Conservation (phyloP, 2,329 filamentous ascomycete species). For the Penicillium polonicum region DNA sequence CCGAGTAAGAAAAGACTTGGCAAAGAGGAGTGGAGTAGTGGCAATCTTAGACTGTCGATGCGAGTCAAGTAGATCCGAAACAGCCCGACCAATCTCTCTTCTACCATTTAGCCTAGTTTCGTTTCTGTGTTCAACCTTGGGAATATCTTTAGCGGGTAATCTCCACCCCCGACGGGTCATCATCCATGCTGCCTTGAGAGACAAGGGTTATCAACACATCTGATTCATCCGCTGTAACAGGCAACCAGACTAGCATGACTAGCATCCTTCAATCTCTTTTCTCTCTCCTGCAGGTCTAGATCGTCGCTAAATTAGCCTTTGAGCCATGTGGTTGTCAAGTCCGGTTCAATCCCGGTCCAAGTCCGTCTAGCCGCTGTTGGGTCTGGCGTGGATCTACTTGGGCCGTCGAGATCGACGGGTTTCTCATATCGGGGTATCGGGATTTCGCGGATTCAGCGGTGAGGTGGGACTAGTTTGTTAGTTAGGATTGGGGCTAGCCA, state of each 20-base stretch:
- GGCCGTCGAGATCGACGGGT: neutral
- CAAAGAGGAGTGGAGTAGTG: neutral
- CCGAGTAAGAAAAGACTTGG: neutral
- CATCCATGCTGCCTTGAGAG: neutral
- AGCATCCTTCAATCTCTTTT: neutral
- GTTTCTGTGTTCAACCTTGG: too few relatives aligned
- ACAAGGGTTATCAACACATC: neutral
- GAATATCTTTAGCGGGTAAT: neutral
- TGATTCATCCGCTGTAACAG: neutral
- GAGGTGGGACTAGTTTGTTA: neutral
- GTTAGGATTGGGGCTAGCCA: neutral
- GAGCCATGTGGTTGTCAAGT: neutral
- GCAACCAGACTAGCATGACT: neutral
- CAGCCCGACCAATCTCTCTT: neutral
- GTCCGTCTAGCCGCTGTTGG: slow-evolving; percentile 1
- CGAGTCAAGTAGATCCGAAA: neutral
- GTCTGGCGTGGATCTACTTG: neutral
- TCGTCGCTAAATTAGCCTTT: neutral
- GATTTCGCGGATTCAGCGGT: neutral
- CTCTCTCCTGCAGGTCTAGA: neutral
- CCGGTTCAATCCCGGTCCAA: neutral
- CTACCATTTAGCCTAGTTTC: neutral
- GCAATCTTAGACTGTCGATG: neutral
- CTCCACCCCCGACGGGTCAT: neutral
- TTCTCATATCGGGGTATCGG: too few relatives aligned